These are phyloP conservation scores for Gorgonomyces haynaldii DNA, from an alignment of 192 early-diverging fungal genomes.

Conservation along the genomic window DNA sequence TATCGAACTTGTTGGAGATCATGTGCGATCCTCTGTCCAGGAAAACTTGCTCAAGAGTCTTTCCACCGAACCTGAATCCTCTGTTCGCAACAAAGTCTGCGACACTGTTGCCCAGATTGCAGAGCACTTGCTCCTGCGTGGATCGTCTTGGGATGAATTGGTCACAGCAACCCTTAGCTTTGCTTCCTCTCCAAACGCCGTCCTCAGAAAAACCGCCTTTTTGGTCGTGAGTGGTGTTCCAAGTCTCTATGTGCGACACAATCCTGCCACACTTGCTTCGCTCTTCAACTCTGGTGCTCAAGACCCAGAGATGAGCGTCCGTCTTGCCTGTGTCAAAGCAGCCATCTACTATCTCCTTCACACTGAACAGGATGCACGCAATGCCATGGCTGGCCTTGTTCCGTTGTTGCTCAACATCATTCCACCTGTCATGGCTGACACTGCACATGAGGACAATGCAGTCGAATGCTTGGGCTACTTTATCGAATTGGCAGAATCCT, in stretches of 20 bases:
- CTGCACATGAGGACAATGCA: constrained; percentile 34
- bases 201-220: constrained; percentile 8
- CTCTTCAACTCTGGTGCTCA: constrained; percentile 60
- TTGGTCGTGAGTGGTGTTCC: constrained; percentile 4
- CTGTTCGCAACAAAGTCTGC: constrained; percentile 81
- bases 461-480: constrained; percentile 26
- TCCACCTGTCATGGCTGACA: constrained; percentile 49
- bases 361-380: not conserved
- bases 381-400: constrained; percentile 1
- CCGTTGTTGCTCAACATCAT: constrained; percentile 57
- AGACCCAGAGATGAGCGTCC: constrained; percentile 57
- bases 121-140: constrained; percentile 24
- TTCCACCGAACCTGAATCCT: constrained; percentile 55
- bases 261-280: constrained; percentile 5
- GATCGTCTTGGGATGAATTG: constrained; percentile 6
- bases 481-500: constrained; percentile 71
- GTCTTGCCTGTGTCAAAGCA: constrained; percentile 65
- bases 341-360: constrained; percentile 8
- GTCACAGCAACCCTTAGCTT: not conserved
- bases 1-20: constrained; percentile 30
- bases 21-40: constrained; percentile 58
- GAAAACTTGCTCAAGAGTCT: constrained; percentile 68
- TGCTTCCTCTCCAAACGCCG: constrained; percentile 3
- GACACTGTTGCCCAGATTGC: constrained; percentile 88
- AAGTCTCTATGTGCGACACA: not conserved